Percentiles rank a stretch among this genome's conserved stretches.
phyloP scores from a whole-genome alignment of 371 early-diverging fungal species.

The Apophysomyces ossiformis region DNA sequence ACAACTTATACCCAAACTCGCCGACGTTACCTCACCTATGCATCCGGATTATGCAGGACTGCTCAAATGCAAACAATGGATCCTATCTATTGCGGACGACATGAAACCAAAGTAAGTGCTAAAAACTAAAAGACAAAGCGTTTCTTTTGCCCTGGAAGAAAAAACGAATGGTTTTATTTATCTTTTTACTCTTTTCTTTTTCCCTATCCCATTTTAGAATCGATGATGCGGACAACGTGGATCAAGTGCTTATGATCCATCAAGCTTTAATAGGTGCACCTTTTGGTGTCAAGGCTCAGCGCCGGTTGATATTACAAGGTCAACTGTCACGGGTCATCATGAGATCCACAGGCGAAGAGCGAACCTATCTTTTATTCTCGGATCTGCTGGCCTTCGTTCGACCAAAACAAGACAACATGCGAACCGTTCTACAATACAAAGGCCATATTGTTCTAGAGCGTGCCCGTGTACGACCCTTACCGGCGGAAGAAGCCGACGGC shows the following conservation, averaged over 20 bases:
- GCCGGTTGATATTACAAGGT: slow-evolving; percentile 42
- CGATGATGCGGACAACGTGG: slow-evolving; percentile 47
- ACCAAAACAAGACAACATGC: slow-evolving; percentile 30
- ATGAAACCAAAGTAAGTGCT: slow-evolving; percentile 38
- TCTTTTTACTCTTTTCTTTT: not conserved
- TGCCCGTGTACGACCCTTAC: slow-evolving; percentile 33
- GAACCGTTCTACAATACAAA: slow-evolving; percentile 42
- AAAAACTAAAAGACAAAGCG: not conserved
- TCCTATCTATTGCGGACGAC: slow-evolving; percentile 27
- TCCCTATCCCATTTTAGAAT: slow-evolving; percentile 22
- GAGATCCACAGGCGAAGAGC: slow-evolving; percentile 37
- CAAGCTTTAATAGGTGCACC: slow-evolving; percentile 41
- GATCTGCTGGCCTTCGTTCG: slow-evolving; percentile 45
- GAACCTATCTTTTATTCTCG: slow-evolving; percentile 43
- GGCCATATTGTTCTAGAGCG: slow-evolving; percentile 38
- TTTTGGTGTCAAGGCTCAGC: slow-evolving; percentile 42
- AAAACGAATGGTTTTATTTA: slow-evolving; percentile 12
- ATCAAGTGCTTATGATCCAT: slow-evolving; percentile 49
- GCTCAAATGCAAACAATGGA: slow-evolving; percentile 32
- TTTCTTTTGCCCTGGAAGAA: slow-evolving; percentile 1
- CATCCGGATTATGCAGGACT: slow-evolving; percentile 48
- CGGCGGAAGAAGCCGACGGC: slow-evolving; percentile 34
- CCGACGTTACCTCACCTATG: slow-evolving; percentile 37
- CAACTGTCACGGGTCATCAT: slow-evolving; percentile 33
- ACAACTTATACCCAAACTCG: slow-evolving; percentile 32